Base-by-base conservation (phyloP, 331 rosid species). In the Malus hybrid region DNA sequence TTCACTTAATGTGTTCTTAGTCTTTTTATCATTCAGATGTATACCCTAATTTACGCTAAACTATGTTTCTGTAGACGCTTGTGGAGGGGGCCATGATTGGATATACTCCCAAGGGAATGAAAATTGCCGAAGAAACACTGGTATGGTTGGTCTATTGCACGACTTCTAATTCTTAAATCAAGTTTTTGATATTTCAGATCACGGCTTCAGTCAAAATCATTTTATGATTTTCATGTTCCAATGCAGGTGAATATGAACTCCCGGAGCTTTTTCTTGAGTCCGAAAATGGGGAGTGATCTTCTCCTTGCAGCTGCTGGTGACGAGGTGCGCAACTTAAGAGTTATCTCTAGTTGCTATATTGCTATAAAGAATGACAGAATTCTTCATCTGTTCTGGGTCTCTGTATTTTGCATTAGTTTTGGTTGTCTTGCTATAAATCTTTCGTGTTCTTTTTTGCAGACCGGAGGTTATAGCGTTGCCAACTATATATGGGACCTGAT, bases 41-140 rank as follows among this genome's bases (percentile, higher is more conserved):
- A 13, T 50, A 56, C 27, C 61, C 61, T 39, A 2, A 46, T 10
- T 14, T 69, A 7, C 7, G 11, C 19, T 22, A n/a, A 32, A 10
- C 29, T 8, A 50, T 79, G 77, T 80, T 75, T 55, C 48, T 85
- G 80, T 87, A 94, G 99, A 83, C 86, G 71, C 91, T 94, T 73
- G 87, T 87, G 29, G 92, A 88, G 79, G 99, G 99, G 57, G 96
- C 99, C 72, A 94, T 94, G 97, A 15, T 64, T 85, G 99, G 99
- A 20, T 10, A 94, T 85, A 92, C 97, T 67, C 88, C 91, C 46
- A 86, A 81, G 80, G 99, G 99, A 84, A 92, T 94, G 99, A 84
- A 94, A 82, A 67, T 92, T 83, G 92, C 97, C 75, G 92, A 87
- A 76, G 92, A 92, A 60, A 75, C 82, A 31, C 85, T 94, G 90